Base-by-base conservation (phyloP, 2,329 filamentous ascomycete species). In the Claviceps purpurea region DNA sequence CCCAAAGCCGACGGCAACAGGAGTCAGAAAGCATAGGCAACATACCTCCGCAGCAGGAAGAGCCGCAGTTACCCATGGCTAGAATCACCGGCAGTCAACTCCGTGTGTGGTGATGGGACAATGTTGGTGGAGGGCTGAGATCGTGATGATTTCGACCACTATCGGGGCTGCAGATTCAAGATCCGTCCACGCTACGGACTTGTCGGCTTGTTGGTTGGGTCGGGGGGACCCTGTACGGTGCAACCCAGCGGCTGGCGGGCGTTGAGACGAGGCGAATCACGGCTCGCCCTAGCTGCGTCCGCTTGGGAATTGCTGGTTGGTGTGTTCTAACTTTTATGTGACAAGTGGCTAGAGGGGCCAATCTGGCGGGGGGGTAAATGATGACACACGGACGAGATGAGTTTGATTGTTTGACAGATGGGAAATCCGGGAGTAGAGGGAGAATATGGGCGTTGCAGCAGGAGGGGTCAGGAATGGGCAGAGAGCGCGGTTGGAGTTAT, bases 51-150 rank as follows among this genome's bases (percentile, higher is more conserved):
- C 79, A 83, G 71, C 79, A 83, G 50, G 66, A 60, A 59, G 77
- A 79, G 58, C 77, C 79, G 67, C 73, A 75, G 69, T 76, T 78
- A 70, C 73, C 80, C 81, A 84, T 84, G 68, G 70, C 62, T 60
- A 40, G 37, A 16, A 22, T 43, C 5, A 51, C 22, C 20, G 11
- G 37, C 24, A 34, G 43, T 51, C 43, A 18, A 47, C 14, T 47
- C 8, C 4, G 48, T 22, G 37, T 11, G 51, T 18, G 16, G 43
- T 30, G 42, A 47, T 48, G 51, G 46, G 3, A 34, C 41, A 22
- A 41, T 14, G 13, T 45, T 49, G 20, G 26, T 24, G 51, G 24
- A 34, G 20, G 20, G 34, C n/a, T 16, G 18, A 34, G 18, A n/a
- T 45, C 20, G 5, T 44, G 51, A 38, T 39, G 51, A 45, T 45